These are phyloP conservation scores for Capronia coronata DNA, from an alignment of 2,329 filamentous ascomycete species.

Conservation along the genomic window DNA sequence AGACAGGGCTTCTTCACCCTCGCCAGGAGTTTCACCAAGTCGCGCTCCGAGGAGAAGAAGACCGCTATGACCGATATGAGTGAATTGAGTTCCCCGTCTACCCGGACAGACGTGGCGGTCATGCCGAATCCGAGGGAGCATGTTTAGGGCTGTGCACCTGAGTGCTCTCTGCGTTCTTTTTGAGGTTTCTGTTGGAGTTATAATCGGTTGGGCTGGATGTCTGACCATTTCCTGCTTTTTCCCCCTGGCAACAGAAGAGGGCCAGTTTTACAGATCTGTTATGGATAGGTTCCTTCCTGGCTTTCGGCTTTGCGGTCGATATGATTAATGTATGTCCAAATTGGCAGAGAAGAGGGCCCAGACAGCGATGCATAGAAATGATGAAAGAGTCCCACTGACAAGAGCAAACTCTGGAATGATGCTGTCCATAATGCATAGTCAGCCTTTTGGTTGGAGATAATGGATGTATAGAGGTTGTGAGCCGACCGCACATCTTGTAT, in stretches of 20 bases:
- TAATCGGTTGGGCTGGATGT: not conserved
- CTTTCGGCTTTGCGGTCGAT: too few species aligned
- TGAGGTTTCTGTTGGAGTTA: too few species aligned
- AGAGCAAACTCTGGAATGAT: too few species aligned
- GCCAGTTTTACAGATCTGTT: not conserved
- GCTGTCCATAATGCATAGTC: too few species aligned
- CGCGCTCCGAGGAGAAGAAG: conserved; percentile 29
- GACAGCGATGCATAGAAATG: too few species aligned
- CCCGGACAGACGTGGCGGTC: not conserved
- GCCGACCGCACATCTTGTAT: too few species aligned
- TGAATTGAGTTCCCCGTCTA: not conserved
- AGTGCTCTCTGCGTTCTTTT: not conserved
- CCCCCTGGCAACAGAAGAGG: not conserved
- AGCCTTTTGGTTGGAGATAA: too few species aligned
- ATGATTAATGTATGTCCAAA: too few species aligned
- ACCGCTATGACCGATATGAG: not conserved
- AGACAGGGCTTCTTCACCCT: conserved; percentile 34
- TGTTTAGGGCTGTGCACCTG: not conserved
- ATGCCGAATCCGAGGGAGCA: not conserved
- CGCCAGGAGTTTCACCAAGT: conserved; percentile 30
- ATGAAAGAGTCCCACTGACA: too few species aligned
- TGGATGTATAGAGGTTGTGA: too few species aligned
- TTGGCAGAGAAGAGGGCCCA: too few species aligned
- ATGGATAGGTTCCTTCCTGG: too few species aligned
- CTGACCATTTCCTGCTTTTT: not conserved